Percentiles rank a stretch among this genome's conserved stretches.
phyloP scores from a whole-genome alignment of 139 green algal species.

The Picochlorum sp. region DNA sequence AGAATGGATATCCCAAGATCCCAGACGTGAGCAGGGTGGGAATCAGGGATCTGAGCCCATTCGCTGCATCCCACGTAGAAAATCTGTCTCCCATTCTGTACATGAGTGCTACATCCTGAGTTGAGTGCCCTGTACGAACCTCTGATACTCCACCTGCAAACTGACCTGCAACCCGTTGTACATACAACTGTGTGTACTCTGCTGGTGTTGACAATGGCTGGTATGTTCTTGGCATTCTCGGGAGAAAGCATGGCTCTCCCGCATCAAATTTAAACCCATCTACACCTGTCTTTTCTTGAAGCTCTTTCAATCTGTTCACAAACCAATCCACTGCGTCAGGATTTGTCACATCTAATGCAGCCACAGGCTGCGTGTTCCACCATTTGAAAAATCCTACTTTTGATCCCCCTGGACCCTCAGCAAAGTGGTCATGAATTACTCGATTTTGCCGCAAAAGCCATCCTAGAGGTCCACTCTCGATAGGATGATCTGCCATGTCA shows the following conservation, averaged over 20 bases:
- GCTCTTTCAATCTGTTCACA: slow-evolving; percentile 28
- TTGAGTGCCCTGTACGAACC: slow-evolving; percentile 52
- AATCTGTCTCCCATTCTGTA: slow-evolving; percentile 58
- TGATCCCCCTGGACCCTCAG: slow-evolving; percentile 1
- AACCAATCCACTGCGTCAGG: slow-evolving; percentile 56
- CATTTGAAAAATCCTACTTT: slow-evolving; percentile 38
- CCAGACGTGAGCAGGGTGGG: slow-evolving; percentile 54
- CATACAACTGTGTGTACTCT: slow-evolving; percentile 55
- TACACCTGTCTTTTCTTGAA: slow-evolving; percentile 39
- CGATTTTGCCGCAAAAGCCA: background rate
- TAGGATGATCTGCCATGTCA: slow-evolving; percentile 7
- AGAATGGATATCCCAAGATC: slow-evolving; percentile 61
- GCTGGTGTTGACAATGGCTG: slow-evolving; percentile 33
- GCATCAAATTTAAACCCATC: slow-evolving; percentile 70
- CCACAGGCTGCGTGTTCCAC: slow-evolving; percentile 47
- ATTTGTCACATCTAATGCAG: slow-evolving; percentile 60
- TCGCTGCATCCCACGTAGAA: slow-evolving; percentile 44
- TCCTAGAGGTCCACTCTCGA: background rate
- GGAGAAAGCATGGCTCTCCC: slow-evolving; percentile 63
- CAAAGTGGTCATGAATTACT: background rate
- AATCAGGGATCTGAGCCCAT: slow-evolving; percentile 52
- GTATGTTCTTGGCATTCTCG: slow-evolving; percentile 21
- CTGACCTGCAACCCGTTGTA: slow-evolving; percentile 30
- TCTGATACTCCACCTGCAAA: slow-evolving; percentile 41
- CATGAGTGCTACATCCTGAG: slow-evolving; percentile 35